Evolutionary conservation across 768 basidiomycete species (phyloP).

Genomic region (Calocybe indica): DNA sequence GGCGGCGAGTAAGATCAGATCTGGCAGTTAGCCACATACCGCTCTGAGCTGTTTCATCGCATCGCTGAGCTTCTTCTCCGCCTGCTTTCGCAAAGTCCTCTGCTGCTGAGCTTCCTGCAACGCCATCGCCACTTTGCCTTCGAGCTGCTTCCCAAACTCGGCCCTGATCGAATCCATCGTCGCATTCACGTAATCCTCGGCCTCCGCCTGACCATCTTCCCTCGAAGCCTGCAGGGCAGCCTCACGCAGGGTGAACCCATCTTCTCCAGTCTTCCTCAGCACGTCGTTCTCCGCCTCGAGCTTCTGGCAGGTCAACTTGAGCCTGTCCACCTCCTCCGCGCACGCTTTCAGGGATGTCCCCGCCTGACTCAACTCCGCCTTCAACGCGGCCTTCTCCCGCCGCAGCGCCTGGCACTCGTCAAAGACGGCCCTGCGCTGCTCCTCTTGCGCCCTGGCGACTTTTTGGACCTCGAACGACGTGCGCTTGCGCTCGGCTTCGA

Average conservation of each 20-base stretch:
- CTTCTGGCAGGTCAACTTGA: neutral
- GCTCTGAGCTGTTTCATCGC: conserved; percentile 7
- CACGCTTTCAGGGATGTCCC: conserved; percentile 1
- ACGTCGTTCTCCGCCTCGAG: conserved; percentile 5
- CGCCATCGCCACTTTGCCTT: conserved; percentile 6
- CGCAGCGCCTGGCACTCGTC: neutral
- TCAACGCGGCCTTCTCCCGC: conserved; percentile 1
- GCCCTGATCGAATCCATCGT: conserved; percentile 9
- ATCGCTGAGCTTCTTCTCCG: conserved; percentile 11
- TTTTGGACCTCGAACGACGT: neutral
- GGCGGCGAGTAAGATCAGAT: neutral
- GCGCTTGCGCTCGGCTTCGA: conserved; percentile 4
- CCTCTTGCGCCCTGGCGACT: conserved; percentile 5
- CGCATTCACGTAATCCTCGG: conserved; percentile 10
- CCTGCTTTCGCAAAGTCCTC: conserved; percentile 7
- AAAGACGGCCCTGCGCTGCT: conserved; percentile 2
- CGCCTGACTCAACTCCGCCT: conserved; percentile 4
- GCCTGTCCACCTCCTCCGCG: neutral
- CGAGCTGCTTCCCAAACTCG: conserved; percentile 12
- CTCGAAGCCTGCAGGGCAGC: neutral
- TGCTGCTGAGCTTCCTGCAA: conserved; percentile 12
- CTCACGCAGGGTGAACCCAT: neutral
- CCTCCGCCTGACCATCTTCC: neutral
- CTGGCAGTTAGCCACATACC: neutral
- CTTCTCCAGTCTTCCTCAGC: neutral